Conservation (phyloP, 1,139 yeast genomes). For the Yarrowia galli region DNA sequence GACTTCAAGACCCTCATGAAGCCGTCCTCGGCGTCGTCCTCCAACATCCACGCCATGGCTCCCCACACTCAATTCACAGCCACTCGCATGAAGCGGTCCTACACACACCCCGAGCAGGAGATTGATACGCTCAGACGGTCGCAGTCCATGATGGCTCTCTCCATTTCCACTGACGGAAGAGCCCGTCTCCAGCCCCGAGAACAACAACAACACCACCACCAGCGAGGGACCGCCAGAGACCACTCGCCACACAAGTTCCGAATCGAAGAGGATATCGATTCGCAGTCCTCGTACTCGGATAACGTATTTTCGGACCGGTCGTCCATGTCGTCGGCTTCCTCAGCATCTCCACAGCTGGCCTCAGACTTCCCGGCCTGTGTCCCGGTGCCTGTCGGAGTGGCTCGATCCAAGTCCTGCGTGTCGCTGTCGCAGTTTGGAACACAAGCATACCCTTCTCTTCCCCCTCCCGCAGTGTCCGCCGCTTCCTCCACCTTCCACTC, state of each 20-base stretch:
- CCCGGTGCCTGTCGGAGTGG: conserved; percentile 14
- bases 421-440: conserved; percentile 18
- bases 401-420: conserved; percentile 32
- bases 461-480: conserved; percentile 4
- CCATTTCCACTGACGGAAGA: conserved; percentile 20
- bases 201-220: no score
- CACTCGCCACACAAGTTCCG: conserved; percentile 33
- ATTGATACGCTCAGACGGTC: conserved; percentile 20
- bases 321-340: conserved; percentile 32
- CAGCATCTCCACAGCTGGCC: conserved; percentile 32
- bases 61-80: conserved; percentile 17
- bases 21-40: neutral
- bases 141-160: conserved; percentile 27
- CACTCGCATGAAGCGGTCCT: conserved; percentile 28
- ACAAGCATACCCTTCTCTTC: neutral
- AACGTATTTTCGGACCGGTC: conserved; percentile 31
- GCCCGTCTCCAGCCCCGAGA: conserved; percentile 10
- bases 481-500: conserved; percentile 14
- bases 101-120: conserved; percentile 27
- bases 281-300: conserved; percentile 27
- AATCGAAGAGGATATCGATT: conserved; percentile 19
- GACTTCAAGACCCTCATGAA: conserved; percentile 17
- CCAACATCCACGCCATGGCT: neutral
- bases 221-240: no score
- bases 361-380: conserved; percentile 29